Percentiles rank a stretch among this genome's conserved stretches.
These are phyloP conservation scores for Quercus lobata DNA, from an alignment of 331 rosid species.

Conservation along the genomic window DNA sequence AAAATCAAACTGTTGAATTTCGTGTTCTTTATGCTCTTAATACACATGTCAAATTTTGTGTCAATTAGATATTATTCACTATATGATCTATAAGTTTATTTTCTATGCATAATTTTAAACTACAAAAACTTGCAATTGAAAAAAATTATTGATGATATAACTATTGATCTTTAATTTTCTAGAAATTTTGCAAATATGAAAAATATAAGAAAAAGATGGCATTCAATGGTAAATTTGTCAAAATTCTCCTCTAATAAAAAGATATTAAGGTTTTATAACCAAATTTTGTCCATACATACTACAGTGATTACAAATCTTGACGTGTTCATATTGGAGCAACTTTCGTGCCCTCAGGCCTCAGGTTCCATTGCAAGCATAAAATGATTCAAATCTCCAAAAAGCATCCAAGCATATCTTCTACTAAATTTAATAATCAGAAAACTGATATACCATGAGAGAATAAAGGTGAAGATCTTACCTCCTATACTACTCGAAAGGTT, in stretches of 20 bases:
- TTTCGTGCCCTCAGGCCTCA: not conserved
- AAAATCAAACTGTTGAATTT: too few species aligned
- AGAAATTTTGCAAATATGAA: too few species aligned
- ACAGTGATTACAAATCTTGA: not conserved
- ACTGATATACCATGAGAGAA: not conserved
- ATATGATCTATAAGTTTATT: too few species aligned
- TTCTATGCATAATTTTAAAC: too few species aligned
- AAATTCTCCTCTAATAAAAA: fast-evolving
- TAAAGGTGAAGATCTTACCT: conserved; percentile 19
- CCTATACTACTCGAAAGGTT: not conserved
- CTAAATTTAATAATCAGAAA: not conserved
- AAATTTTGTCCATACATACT: not conserved
- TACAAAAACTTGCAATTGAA: too few species aligned
- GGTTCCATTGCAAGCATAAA: not conserved
- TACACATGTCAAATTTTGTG: too few species aligned
- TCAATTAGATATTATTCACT: too few species aligned
- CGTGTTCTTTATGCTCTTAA: too few species aligned
- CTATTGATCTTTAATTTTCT: too few species aligned
- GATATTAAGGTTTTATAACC: too few species aligned
- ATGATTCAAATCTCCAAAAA: not conserved
- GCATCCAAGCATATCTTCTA: not conserved
- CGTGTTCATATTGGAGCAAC: not conserved
- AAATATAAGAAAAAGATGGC: too few species aligned
- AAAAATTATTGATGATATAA: too few species aligned
- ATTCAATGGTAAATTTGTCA: fast-evolving